These are phyloP conservation scores for Trichodelitschia bisporula DNA, from an alignment of 495 filamentous ascomycete species.

Conservation along the genomic window DNA sequence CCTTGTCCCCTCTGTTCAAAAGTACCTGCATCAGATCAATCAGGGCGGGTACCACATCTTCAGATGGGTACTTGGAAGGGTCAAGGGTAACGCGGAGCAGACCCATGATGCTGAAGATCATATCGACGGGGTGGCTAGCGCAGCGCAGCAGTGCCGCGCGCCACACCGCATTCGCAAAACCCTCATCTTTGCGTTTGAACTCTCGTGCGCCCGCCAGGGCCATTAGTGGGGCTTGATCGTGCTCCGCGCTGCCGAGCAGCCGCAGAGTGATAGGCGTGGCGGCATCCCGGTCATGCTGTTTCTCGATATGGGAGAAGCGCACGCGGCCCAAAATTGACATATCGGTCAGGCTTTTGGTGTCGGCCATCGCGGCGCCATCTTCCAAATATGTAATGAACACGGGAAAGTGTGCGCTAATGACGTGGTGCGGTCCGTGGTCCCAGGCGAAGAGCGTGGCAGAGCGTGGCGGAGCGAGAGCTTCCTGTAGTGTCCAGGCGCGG, in stretches of 20 bases:
- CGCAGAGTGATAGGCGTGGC: neutral
- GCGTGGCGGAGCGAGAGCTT: neutral
- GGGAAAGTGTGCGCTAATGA: neutral
- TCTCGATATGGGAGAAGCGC: no score
- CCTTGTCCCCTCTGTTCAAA: neutral
- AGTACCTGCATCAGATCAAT: neutral
- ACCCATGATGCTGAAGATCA: neutral
- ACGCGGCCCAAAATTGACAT: neutral
- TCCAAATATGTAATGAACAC: neutral
- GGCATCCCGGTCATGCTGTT: neutral
- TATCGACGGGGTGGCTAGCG: neutral
- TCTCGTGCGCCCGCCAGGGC: neutral
- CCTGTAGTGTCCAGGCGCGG: constrained; percentile 1
- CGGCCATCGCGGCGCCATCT: neutral
- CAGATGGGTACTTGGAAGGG: neutral
- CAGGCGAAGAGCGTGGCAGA: neutral
- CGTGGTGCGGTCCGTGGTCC: neutral
- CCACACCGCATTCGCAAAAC: neutral
- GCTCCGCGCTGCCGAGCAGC: constrained; percentile 1
- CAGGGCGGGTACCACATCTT: neutral
- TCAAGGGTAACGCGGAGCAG: neutral
- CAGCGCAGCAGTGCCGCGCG: neutral
- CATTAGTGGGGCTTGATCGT: neutral
- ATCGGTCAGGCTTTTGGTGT: neutral
- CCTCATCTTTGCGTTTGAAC: neutral